A percentile compares a stretch with the other conserved stretches of the same genome.
Conservation (phyloP, 2,329 filamentous ascomycete genomes). For the Claviceps sp. region DNA sequence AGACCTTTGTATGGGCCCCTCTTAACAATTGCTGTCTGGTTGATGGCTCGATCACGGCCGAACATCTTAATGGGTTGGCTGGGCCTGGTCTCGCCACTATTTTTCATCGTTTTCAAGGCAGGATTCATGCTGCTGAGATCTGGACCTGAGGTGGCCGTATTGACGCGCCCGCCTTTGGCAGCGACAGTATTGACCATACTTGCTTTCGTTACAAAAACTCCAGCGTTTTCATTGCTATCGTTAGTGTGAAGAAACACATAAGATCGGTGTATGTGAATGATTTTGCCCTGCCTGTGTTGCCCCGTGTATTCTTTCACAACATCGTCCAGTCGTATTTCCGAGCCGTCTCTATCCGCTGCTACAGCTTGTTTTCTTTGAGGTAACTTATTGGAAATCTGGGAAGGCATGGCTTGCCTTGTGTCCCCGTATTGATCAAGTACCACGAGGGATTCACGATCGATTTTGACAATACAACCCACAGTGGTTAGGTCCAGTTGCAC, state of each 20-base stretch:
- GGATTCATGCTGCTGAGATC: conserved; percentile 90
- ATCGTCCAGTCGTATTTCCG: conserved; percentile 83
- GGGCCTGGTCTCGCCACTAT: conserved; percentile 34
- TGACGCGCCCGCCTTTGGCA: conserved; percentile 80
- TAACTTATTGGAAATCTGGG: conserved; percentile 82
- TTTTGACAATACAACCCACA: conserved; percentile 85
- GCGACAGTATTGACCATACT: conserved; percentile 80
- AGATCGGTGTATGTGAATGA: conserved; percentile 88
- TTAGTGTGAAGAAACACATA: conserved; percentile 84
- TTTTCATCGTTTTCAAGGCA: conserved; percentile 59
- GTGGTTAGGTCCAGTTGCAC: conserved; percentile 89
- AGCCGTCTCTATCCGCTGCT: conserved; percentile 83
- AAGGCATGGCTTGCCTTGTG: conserved; percentile 69
- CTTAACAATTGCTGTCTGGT: conserved; percentile 80
- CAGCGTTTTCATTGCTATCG: conserved; percentile 69
- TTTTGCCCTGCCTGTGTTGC: conserved; percentile 73
- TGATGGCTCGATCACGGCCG: conserved; percentile 70
- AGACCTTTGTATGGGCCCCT: conserved; percentile 86
- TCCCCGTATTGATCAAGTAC: conserved; percentile 86
- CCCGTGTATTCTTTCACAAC: conserved; percentile 84
- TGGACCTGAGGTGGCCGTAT: conserved; percentile 44
- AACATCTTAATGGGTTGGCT: conserved; percentile 60
- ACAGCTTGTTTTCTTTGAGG: conserved; percentile 72
- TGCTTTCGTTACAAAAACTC: conserved; percentile 78
- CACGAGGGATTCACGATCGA: conserved; percentile 82